Percentiles rank a stretch among this genome's conserved stretches.
Conservation (phyloP, 2,329 filamentous ascomycete genomes). For the Thielaviopsis musarum region DNA sequence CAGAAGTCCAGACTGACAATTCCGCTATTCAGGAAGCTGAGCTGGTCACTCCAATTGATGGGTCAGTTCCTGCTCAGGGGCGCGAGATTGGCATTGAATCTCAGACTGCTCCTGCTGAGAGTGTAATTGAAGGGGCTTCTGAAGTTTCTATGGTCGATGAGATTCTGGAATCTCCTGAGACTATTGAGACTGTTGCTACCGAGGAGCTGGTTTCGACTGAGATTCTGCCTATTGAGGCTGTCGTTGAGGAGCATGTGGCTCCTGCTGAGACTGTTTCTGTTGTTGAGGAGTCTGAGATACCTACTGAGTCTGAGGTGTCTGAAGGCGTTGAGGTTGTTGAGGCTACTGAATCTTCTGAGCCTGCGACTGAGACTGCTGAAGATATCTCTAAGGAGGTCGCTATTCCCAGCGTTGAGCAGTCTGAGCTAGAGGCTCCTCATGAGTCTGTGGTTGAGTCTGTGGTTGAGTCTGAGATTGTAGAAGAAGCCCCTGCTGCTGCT, state of each 20-base stretch:
- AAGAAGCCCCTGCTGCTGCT: conserved; percentile 4
- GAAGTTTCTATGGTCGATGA: neutral
- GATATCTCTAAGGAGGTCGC: neutral
- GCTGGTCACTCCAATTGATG: neutral
- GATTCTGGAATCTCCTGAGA: neutral
- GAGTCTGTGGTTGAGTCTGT: neutral
- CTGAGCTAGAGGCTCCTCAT: neutral
- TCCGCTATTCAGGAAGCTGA: neutral
- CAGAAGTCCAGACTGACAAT: neutral
- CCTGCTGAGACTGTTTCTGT: neutral
- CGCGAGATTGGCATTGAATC: neutral
- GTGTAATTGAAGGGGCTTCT: neutral
- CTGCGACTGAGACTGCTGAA: neutral
- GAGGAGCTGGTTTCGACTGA: neutral
- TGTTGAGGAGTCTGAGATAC: neutral
- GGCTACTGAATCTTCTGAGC: neutral
- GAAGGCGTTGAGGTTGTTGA: conserved; percentile 8
- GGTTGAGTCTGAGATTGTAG: conserved; percentile 11
- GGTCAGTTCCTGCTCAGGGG: neutral
- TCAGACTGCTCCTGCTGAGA: neutral
- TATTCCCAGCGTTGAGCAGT: neutral
- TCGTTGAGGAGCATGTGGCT: neutral
- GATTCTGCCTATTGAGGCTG: neutral
- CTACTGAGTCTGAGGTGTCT: conserved; percentile 1
- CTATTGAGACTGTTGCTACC: neutral